Conservation (phyloP, 2,329 filamentous ascomycete species). For the Neopestalotiopsis sp. region DNA sequence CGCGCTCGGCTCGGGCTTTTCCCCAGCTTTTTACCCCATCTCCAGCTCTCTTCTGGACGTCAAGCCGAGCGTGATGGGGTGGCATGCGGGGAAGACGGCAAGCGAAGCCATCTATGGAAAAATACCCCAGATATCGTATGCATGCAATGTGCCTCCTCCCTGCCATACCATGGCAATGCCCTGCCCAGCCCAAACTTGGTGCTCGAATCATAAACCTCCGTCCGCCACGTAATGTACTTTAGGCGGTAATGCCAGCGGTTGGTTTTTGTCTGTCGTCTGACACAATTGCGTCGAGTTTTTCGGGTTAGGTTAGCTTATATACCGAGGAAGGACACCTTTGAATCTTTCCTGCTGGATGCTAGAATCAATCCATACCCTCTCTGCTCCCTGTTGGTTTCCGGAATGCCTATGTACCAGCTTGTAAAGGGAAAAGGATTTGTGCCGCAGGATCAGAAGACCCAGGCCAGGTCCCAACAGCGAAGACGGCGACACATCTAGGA, state of each 20-base stretch:
- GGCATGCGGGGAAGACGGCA: not conserved
- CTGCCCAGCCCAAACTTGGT: not conserved
- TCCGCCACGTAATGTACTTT: not conserved
- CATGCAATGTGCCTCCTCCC: not conserved
- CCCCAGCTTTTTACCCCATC: not conserved
- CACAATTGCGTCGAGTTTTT: not conserved
- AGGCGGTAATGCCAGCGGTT: not conserved
- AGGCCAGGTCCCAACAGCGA: not conserved
- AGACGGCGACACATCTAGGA: not conserved
- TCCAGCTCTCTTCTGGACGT: not conserved
- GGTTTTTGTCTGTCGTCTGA: not conserved
- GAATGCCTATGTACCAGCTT: too few species aligned
- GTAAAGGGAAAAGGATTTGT: too few species aligned
- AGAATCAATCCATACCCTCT: too few species aligned
- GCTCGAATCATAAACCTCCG: not conserved
- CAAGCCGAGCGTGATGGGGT: not conserved
- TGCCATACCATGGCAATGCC: too few species aligned
- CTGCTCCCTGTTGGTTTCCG: too few species aligned
- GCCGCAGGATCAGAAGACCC: not conserved
- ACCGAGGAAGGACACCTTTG: not conserved
- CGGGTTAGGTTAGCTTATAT: not conserved
- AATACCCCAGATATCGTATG: constrained; percentile 3
- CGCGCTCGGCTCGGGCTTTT: not conserved
- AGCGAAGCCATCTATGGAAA: not conserved
- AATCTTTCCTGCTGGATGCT: too few species aligned